Evolutionary conservation across 768 basidiomycete genomes (phyloP).

Genomic region (Lepiota brunneoincarnata): DNA sequence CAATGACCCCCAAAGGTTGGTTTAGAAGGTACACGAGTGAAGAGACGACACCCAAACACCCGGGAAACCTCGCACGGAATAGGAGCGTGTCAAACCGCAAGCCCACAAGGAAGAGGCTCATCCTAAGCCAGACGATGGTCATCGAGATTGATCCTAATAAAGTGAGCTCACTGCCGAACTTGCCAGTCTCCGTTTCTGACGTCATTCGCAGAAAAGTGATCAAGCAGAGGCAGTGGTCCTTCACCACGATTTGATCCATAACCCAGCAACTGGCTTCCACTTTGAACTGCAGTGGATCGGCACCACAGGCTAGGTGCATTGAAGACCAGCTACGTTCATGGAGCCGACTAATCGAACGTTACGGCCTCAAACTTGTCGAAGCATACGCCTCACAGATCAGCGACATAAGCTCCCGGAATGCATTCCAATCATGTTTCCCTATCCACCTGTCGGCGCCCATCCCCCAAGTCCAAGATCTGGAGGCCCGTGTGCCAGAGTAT

Average conservation of each 20-base stretch:
- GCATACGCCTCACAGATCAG: slow-evolving; percentile 90
- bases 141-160: slow-evolving; percentile 83
- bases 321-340: slow-evolving; percentile 85
- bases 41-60: slow-evolving; percentile 29
- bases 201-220: slow-evolving; percentile 60
- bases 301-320: slow-evolving; percentile 85
- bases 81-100: slow-evolving; percentile 26
- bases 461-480: slow-evolving; percentile 65
- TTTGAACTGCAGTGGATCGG: slow-evolving; percentile 98
- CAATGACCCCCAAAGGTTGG: slow-evolving; percentile 69
- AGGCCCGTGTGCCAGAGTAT: slow-evolving; percentile 65
- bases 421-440: slow-evolving; percentile 90
- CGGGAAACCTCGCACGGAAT: slow-evolving; percentile 33
- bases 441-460: slow-evolving; percentile 76
- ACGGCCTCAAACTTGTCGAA: slow-evolving; percentile 90
- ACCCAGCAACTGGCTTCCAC: slow-evolving; percentile 92
- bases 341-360: slow-evolving; percentile 80
- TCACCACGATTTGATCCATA: slow-evolving; percentile 94
- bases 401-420: slow-evolving; percentile 80
- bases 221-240: slow-evolving; percentile 86
- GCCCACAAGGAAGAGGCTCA: slow-evolving; percentile 51
- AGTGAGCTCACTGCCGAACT: slow-evolving; percentile 30
- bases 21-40: slow-evolving; percentile 57
- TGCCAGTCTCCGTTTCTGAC: background rate
- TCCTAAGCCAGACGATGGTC: slow-evolving; percentile 86